Evolutionary conservation across 2,329 filamentous ascomycete species (phyloP).

Genomic region (Claviceps capensis): DNA sequence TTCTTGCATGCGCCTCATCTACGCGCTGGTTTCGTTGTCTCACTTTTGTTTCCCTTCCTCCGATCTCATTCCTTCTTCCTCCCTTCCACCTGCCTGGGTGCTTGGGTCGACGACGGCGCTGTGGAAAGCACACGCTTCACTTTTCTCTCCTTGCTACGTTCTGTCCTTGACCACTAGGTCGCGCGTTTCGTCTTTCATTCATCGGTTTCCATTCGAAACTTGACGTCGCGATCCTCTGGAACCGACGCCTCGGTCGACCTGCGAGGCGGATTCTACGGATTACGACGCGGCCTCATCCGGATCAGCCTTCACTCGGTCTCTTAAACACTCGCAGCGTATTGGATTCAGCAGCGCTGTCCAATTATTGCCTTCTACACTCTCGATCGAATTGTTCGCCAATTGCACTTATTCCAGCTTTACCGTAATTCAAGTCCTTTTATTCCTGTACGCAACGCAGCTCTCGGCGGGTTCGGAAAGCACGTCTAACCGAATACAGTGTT

Average conservation of each 20-base stretch:
- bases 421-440: neutral
- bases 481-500: neutral
- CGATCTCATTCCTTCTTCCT: conserved; percentile 14
- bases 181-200: neutral
- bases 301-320: conserved; percentile 10
- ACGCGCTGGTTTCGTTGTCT: conserved; percentile 11
- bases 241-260: too few species aligned
- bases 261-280: neutral
- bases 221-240: conserved; percentile 1
- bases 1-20: conserved; percentile 9
- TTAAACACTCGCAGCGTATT: conserved; percentile 11
- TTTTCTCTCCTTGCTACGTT: conserved; percentile 3
- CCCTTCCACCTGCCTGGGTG: conserved; percentile 9
- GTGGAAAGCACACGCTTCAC: conserved; percentile 6
- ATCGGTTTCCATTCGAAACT: neutral
- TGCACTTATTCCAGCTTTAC: neutral
- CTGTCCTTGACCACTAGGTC: conserved; percentile 8
- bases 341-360: conserved; percentile 43
- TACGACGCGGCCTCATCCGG: conserved; percentile 2
- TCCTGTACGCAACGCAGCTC: neutral
- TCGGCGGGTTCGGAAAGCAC: neutral
- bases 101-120: conserved; percentile 8
- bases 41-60: conserved; percentile 6
- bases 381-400: conserved; percentile 6
- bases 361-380: conserved; percentile 5